phyloP scores from a whole-genome alignment of 768 basidiomycete genomes.

The Myochromella boudieri region DNA sequence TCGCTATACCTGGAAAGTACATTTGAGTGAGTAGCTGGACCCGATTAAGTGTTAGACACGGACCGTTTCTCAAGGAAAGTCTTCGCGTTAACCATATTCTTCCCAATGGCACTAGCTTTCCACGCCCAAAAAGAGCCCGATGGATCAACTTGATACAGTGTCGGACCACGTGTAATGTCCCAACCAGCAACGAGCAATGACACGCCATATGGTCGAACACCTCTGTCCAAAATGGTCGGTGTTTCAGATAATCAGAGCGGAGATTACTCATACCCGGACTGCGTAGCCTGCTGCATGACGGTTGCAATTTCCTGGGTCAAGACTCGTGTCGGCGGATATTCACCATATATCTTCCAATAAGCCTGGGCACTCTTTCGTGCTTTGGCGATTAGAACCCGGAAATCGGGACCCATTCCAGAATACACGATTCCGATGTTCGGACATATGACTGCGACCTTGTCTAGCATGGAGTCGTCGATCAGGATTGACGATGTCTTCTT shows the following conservation, averaged over 20 bases:
- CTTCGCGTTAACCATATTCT: conserved; percentile 99
- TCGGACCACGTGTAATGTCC: conserved; percentile 92
- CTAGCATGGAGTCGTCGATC: conserved; percentile 96
- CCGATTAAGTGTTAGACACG: conserved; percentile 9
- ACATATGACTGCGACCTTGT: conserved; percentile 96
- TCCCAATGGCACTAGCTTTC: conserved; percentile 99
- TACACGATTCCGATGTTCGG: conserved; percentile 99
- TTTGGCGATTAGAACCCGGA: conserved; percentile 88
- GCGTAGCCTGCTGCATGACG: conserved; percentile 98
- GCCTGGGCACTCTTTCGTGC: conserved; percentile 98
- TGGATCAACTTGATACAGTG: conserved; percentile 98
- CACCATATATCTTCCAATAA: conserved; percentile 99
- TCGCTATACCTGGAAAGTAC: conserved; percentile 82
- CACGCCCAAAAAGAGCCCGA: conserved; percentile 99
- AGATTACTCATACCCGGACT: conserved; percentile 77
- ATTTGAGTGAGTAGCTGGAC: conserved; percentile 9
- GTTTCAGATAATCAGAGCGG: conserved; percentile 16
- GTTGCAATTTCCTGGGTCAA: conserved; percentile 97
- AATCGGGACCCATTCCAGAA: conserved; percentile 99
- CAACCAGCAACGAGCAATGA: conserved; percentile 96
- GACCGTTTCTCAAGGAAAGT: conserved; percentile 97
- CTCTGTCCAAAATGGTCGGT: conserved; percentile 53
- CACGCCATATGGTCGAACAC: conserved; percentile 98
- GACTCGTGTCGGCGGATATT: conserved; percentile 96
- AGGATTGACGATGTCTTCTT: conserved; percentile 98